Evolutionary conservation across 78 protist species (phyloP).

Genomic region (Monosiga brevicollis): DNA sequence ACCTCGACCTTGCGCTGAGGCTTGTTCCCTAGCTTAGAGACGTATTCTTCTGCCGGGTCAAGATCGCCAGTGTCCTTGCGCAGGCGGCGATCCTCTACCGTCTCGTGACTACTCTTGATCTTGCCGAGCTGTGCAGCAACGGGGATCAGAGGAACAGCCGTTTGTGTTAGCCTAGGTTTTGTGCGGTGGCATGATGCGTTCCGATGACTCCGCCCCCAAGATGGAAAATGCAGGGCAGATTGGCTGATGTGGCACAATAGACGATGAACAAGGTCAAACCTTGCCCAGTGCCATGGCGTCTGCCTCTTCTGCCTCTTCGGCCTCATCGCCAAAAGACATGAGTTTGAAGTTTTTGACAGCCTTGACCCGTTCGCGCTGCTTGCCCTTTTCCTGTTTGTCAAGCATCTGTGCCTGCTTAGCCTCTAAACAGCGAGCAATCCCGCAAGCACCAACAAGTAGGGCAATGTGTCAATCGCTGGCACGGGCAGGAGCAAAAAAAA

Average conservation of each 20-base stretch:
- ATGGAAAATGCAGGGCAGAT: too few relatives aligned
- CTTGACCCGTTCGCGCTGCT: not conserved
- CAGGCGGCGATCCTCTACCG: not conserved
- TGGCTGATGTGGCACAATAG: too few relatives aligned
- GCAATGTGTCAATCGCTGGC: too few relatives aligned
- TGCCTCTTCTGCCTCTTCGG: conserved; percentile 22
- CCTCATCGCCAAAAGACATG: conserved; percentile 66
- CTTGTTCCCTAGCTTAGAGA: not conserved
- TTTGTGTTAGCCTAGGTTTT: too few relatives aligned
- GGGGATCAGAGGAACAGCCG: not conserved
- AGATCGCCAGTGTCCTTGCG: too few relatives aligned
- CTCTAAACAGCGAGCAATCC: not conserved
- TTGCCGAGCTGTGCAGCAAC: not conserved
- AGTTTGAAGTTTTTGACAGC: conserved; percentile 32
- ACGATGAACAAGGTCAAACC: too few relatives aligned
- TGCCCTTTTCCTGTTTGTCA: not conserved
- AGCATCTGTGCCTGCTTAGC: not conserved
- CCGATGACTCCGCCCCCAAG: too few relatives aligned
- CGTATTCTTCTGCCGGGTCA: not conserved
- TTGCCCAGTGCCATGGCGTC: not conserved
- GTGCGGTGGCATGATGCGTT: too few relatives aligned
- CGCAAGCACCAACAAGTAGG: not conserved
- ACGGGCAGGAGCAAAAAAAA: too few relatives aligned
- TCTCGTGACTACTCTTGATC: conserved; percentile 3
- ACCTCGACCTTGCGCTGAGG: not conserved